These are phyloP conservation scores for Trichoderma koningiopsis DNA, from an alignment of 2,329 filamentous ascomycete species.

Conservation along the genomic window DNA sequence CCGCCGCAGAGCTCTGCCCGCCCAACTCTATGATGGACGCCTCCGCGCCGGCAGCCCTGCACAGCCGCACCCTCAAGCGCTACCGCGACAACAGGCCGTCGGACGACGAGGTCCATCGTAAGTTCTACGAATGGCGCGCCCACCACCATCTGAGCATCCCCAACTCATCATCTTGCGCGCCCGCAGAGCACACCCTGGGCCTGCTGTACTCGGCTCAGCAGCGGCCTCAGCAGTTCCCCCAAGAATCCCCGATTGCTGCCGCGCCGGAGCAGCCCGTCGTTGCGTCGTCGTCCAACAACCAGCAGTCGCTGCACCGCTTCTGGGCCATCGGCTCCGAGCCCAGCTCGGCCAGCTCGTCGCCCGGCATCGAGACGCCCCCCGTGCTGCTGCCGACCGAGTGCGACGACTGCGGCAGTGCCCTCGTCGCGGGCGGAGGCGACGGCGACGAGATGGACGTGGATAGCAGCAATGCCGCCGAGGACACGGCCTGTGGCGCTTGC, in stretches of 20 bases:
- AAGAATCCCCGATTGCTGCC: not conserved
- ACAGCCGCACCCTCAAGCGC: conserved; percentile 63
- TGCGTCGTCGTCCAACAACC: conserved; percentile 5
- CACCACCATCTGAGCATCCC: conserved; percentile 25
- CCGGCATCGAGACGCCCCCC: conserved; percentile 28
- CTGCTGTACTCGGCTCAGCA: conserved; percentile 61
- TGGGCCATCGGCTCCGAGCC: conserved; percentile 56
- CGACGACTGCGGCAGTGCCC: conserved; percentile 54
- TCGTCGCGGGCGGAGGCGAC: conserved; percentile 34
- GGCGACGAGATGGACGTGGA: conserved; percentile 47
- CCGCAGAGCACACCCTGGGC: conserved; percentile 57
- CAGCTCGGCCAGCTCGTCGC: conserved; percentile 32
- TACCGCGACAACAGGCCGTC: conserved; percentile 61
- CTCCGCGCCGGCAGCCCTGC: conserved; percentile 46
- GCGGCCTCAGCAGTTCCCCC: conserved; percentile 29
- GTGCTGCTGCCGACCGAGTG: conserved; percentile 45
- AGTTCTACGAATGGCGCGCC: conserved; percentile 36
- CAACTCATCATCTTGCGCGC: conserved; percentile 26
- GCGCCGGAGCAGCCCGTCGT: not conserved
- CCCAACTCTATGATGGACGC: conserved; percentile 42
- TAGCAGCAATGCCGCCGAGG: conserved; percentile 28
- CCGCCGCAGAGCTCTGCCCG: conserved; percentile 57
- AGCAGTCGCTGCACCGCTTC: conserved; percentile 61
- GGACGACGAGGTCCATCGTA: conserved; percentile 58
- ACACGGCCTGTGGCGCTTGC: conserved; percentile 51